Evolutionary conservation across 2,329 filamentous ascomycete species (phyloP).

Genomic region (Penicillium sp.): DNA sequence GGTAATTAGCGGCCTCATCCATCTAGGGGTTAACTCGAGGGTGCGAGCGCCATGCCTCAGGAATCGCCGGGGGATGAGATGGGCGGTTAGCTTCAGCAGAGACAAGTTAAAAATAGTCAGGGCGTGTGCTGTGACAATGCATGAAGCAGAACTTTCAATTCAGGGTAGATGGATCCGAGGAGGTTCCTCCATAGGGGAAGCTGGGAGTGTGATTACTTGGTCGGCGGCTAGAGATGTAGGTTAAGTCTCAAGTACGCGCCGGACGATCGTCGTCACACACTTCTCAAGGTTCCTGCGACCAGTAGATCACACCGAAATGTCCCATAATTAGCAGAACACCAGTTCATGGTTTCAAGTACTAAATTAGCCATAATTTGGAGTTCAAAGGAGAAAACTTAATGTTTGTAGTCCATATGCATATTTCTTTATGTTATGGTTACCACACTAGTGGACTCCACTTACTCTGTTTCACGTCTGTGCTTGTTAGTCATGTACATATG

Average conservation of each 20-base stretch:
- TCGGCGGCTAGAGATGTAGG: slow-evolving; percentile 25
- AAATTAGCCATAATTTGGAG: background rate
- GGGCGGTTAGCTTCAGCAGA: slow-evolving; percentile 17
- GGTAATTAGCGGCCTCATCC: slow-evolving; percentile 24
- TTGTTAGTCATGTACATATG: background rate
- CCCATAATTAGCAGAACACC: slow-evolving; percentile 25
- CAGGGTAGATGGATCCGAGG: background rate
- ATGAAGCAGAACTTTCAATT: slow-evolving; percentile 3
- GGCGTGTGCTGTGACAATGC: slow-evolving; percentile 13
- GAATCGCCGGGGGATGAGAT: slow-evolving; percentile 7
- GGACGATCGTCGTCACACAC: slow-evolving; percentile 16
- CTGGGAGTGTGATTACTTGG: slow-evolving; percentile 16
- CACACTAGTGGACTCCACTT: background rate
- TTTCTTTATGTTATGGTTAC: background rate
- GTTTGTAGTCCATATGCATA: background rate
- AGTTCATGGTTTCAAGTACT: background rate
- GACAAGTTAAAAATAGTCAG: slow-evolving; percentile 24
- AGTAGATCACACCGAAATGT: slow-evolving; percentile 9
- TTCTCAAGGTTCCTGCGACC: background rate
- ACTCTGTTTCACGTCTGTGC: background rate
- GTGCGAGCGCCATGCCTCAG: slow-evolving; percentile 18
- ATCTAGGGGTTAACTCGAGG: background rate
- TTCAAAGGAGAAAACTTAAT: background rate
- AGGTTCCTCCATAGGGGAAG: slow-evolving; percentile 1
- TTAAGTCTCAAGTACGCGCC: slow-evolving; percentile 24